phyloP scores from a whole-genome alignment of 176 grass and related monocot species.

The Musa itinerans region DNA sequence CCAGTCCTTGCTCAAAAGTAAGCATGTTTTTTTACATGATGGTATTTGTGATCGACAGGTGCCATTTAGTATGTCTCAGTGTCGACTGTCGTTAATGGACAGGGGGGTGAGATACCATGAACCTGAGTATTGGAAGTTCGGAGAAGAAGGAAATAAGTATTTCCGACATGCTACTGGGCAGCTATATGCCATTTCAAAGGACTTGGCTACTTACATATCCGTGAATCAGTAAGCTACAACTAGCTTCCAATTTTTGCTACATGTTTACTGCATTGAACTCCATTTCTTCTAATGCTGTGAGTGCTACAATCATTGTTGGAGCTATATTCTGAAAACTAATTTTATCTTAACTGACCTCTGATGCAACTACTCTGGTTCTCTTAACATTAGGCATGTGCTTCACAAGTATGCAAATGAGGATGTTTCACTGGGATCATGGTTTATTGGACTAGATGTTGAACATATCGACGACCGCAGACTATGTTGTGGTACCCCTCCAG shows the following conservation, averaged over 20 bases:
- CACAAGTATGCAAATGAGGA: constrained; percentile 18
- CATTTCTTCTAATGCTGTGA: background rate
- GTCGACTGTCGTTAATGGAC: background rate
- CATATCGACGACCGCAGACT: constrained; percentile 9
- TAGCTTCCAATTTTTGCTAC: background rate
- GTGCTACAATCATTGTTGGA: background rate
- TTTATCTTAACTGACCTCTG: background rate
- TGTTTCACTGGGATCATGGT: constrained; percentile 10
- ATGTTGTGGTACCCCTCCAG: constrained; percentile 11
- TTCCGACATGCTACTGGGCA: constrained; percentile 14
- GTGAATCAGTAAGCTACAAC: background rate
- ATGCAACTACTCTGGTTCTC: background rate
- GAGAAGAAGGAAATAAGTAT: constrained; percentile 13
- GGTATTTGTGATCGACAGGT: background rate
- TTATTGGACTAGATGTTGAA: constrained; percentile 12
- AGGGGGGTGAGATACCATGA: constrained; percentile 14
- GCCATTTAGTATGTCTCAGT: background rate
- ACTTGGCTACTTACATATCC: constrained; percentile 8
- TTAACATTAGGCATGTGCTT: constrained; percentile 6
- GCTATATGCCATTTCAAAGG: constrained; percentile 16
- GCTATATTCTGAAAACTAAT: background rate
- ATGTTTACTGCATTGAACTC: background rate
- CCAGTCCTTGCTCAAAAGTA: constrained; percentile 15
- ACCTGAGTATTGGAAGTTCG: constrained; percentile 16
- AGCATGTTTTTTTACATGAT: background rate